Evolutionary conservation across 108 stramenopile species (phyloP).

Genomic region (Nannochloropsis gaditana): DNA sequence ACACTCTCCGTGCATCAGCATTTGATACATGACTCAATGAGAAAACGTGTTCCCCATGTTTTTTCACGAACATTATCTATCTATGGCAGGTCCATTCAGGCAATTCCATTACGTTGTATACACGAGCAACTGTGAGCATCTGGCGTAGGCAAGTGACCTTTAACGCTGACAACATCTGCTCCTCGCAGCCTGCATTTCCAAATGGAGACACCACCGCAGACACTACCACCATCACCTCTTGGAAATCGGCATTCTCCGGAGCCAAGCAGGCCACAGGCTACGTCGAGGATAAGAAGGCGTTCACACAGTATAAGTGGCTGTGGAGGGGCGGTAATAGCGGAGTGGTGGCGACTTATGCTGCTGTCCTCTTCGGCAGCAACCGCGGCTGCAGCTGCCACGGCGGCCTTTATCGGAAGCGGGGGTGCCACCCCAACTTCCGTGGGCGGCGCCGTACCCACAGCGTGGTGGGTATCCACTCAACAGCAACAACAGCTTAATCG

Average conservation of each 20-base stretch:
- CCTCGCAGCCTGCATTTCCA: too few species aligned
- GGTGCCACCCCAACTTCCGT: not conserved
- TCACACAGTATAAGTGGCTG: not conserved
- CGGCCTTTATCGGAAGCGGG: not conserved
- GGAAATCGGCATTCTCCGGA: not conserved
- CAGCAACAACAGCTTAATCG: not conserved
- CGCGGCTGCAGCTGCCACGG: conserved; percentile 7
- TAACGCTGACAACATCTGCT: too few species aligned
- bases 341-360: conserved; percentile 5
- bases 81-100: too few species aligned
- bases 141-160: too few species aligned
- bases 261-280: not conserved
- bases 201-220: conserved; percentile 19
- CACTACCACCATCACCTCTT: not conserved
- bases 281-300: not conserved
- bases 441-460: too few species aligned
- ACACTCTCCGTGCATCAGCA: too few species aligned
- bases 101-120: too few species aligned
- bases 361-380: not conserved
- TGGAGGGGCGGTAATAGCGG: not conserved
- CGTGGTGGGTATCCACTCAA: not conserved
- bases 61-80: too few species aligned
- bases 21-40: too few species aligned
- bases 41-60: too few species aligned
- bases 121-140: too few species aligned